These are phyloP conservation scores for Tirmania nivea DNA, from an alignment of 495 filamentous ascomycete species.

Conservation along the genomic window DNA sequence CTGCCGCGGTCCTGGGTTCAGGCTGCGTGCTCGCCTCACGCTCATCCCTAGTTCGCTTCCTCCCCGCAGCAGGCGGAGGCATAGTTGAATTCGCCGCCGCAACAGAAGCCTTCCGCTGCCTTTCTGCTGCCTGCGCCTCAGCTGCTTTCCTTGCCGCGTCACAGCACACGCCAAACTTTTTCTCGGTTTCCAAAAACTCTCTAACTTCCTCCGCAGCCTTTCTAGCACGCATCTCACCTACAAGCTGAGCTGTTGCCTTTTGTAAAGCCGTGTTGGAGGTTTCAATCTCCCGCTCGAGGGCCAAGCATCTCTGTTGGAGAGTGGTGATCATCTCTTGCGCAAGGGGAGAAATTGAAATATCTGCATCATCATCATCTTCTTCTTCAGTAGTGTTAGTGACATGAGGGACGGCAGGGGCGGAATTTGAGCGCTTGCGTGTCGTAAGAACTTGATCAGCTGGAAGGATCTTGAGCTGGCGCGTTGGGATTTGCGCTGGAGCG, in stretches of 20 bases:
- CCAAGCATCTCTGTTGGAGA: constrained; percentile 8
- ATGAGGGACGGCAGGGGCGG: constrained; percentile 11
- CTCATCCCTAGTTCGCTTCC: constrained; percentile 15
- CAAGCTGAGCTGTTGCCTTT: constrained; percentile 7
- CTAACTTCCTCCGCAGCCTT: constrained; percentile 12
- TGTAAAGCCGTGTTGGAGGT: constrained; percentile 9
- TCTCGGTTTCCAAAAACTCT: constrained; percentile 16
- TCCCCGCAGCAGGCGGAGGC: constrained; percentile 9
- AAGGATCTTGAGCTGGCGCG: not conserved
- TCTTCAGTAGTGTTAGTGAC: not conserved
- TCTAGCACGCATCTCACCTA: constrained; percentile 11
- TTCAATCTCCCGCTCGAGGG: constrained; percentile 15
- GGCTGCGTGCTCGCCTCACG: constrained; percentile 9
- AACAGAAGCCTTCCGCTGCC: constrained; percentile 2
- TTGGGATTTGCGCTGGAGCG: not conserved
- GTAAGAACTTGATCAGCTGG: not conserved
- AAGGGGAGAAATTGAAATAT: not conserved
- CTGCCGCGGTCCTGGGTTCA: constrained; percentile 14
- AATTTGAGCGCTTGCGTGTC: constrained; percentile 12
- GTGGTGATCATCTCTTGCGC: constrained; percentile 2
- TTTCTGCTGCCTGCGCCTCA: constrained; percentile 7
- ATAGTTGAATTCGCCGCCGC: not conserved
- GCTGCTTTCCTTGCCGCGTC: constrained; percentile 4
- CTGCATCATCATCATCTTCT: not conserved
- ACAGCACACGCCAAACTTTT: constrained; percentile 18